phyloP scores from a whole-genome alignment of 257 asterid species.

The Solanum tarapatanum region DNA sequence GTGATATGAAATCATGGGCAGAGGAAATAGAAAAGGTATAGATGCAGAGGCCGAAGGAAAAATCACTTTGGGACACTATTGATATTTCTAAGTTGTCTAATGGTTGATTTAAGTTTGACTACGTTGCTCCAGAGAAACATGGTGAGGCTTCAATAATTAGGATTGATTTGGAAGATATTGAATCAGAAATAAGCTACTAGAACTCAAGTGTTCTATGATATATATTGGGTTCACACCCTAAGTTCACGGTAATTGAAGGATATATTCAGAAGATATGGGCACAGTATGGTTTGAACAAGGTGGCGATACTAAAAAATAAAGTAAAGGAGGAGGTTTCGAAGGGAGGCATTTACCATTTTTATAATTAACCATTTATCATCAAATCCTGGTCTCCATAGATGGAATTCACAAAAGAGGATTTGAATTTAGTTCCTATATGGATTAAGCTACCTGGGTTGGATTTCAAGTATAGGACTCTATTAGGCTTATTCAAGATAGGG shows the following conservation, averaged over 20 bases:
- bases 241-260: too few species aligned
- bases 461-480: neutral
- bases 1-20: too few species aligned
- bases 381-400: neutral
- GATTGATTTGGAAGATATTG: neutral
- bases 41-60: too few species aligned
- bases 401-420: neutral
- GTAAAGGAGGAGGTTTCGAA: neutral
- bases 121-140: neutral
- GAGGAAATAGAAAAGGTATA: too few species aligned
- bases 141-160: neutral
- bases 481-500: neutral
- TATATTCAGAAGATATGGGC: too few species aligned
- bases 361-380: neutral
- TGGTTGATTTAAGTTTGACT: neutral
- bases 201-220: too few species aligned
- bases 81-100: neutral
- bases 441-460: neutral
- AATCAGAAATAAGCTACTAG: neutral
- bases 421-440: neutral
- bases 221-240: too few species aligned
- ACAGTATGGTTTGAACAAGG: too few species aligned
- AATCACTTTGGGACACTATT: neutral
- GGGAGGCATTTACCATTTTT: neutral
- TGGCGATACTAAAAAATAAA: too few species aligned